A percentile compares a stretch with the other conserved stretches of the same genome.
Conservation (phyloP, 1,139 yeast species). For the Keqinozyma sinolaborantium region DNA sequence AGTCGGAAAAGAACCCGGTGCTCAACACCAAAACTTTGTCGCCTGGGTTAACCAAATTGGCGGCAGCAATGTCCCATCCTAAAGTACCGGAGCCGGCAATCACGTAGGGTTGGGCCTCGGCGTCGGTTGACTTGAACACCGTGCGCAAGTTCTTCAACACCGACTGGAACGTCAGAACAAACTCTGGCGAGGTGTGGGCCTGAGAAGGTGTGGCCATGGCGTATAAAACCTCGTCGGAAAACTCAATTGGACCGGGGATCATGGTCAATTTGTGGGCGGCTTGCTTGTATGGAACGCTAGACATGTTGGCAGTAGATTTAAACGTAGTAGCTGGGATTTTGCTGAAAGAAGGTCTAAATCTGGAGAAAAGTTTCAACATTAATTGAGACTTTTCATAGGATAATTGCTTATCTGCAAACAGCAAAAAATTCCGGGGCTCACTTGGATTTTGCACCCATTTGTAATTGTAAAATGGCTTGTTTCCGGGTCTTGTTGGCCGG, state of each 20-base stretch:
- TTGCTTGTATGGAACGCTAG: slow-evolving; percentile 35
- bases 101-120: slow-evolving; percentile 71
- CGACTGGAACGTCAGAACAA: slow-evolving; percentile 67
- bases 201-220: slow-evolving; percentile 87
- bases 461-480: slow-evolving; percentile 1
- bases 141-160: slow-evolving; percentile 66
- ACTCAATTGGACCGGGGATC: slow-evolving; percentile 94
- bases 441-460: slow-evolving; percentile 1
- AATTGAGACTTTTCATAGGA: too few relatives aligned
- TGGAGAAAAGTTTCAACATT: too few relatives aligned
- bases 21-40: slow-evolving; percentile 75
- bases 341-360: too few relatives aligned
- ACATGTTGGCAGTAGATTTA: slow-evolving; percentile 18
- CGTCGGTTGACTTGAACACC: slow-evolving; percentile 67
- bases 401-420: too few relatives aligned
- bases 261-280: slow-evolving; percentile 56
- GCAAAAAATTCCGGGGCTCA: too few relatives aligned
- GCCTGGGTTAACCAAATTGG: slow-evolving; percentile 69
- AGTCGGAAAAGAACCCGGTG: slow-evolving; percentile 91
- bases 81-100: slow-evolving; percentile 90
- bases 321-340: too few relatives aligned
- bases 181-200: slow-evolving; percentile 90
- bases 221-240: slow-evolving; percentile 72
- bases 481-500: slow-evolving; percentile 12
- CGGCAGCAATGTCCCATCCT: slow-evolving; percentile 90